phyloP scores from a whole-genome alignment of 768 basidiomycete genomes.

The Amylocystis lapponica region DNA sequence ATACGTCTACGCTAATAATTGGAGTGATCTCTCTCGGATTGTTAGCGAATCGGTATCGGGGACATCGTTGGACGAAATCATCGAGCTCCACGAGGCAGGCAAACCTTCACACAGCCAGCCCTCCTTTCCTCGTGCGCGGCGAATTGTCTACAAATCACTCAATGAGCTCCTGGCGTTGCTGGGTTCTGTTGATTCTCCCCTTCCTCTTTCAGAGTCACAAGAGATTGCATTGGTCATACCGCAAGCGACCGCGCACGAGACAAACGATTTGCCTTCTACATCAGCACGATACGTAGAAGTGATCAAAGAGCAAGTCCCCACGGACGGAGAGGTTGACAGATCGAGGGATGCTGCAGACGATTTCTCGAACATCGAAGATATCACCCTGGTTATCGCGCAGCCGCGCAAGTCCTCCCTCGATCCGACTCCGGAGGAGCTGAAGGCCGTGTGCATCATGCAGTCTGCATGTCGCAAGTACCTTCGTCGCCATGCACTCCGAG shows the following conservation, averaged over 20 bases:
- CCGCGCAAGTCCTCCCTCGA: background rate
- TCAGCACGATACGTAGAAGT: too few species aligned
- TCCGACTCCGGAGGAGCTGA: slow-evolving; percentile 7
- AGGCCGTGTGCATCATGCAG: slow-evolving; percentile 4
- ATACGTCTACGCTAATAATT: slow-evolving; percentile 16
- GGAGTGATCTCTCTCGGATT: slow-evolving; percentile 22
- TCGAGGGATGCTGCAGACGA: background rate
- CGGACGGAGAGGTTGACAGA: background rate
- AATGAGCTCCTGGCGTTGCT: slow-evolving; percentile 28
- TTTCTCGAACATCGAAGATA: slow-evolving; percentile 2
- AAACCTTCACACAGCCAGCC: background rate
- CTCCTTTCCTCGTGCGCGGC: slow-evolving; percentile 15
- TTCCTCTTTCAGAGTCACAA: too few species aligned
- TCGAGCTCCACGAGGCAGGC: slow-evolving; percentile 14
- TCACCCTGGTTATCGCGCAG: slow-evolving; percentile 1
- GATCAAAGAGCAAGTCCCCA: background rate
- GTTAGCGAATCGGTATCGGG: slow-evolving; percentile 15
- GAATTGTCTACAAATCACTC: slow-evolving; percentile 24
- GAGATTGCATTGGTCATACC: too few species aligned
- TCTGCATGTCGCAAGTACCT: slow-evolving; percentile 4
- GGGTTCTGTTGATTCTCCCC: slow-evolving; percentile 7
- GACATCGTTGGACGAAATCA: slow-evolving; percentile 22
- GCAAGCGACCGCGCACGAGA: too few species aligned
- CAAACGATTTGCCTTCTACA: too few species aligned
- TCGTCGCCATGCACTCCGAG: too few species aligned